Conservation (phyloP, 2,329 filamentous ascomycete species). For the Paecilomyces dactylethromorphus region DNA sequence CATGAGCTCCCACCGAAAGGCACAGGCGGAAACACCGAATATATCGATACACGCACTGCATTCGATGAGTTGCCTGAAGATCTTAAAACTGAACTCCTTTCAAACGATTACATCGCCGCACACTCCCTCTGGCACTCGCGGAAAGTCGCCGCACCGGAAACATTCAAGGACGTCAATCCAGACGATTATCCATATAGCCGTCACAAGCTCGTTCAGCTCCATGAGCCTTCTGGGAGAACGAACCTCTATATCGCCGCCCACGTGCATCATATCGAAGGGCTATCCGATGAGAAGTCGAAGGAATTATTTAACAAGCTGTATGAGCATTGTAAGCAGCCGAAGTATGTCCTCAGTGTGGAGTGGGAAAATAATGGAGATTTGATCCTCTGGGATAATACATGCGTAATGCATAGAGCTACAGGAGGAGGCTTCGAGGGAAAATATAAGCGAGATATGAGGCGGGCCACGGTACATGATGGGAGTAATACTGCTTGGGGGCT, state of each 20-base stretch:
- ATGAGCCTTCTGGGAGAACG: conserved; percentile 45
- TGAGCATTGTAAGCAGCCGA: conserved; percentile 41
- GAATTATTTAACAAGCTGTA: conserved; percentile 30
- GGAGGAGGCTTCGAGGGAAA: conserved; percentile 44
- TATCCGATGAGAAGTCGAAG: conserved; percentile 26
- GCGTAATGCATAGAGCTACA: conserved; percentile 49
- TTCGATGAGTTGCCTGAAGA: conserved; percentile 40
- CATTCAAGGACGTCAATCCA: conserved; percentile 42
- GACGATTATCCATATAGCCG: conserved; percentile 28
- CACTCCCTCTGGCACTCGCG: conserved; percentile 48
- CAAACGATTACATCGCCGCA: conserved; percentile 39
- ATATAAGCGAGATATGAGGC: conserved; percentile 47
- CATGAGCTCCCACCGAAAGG: conserved; percentile 43
- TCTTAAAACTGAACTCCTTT: conserved; percentile 27
- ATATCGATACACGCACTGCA: conserved; percentile 48
- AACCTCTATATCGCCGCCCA: conserved; percentile 51
- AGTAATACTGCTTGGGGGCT: conserved; percentile 38
- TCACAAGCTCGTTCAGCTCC: conserved; percentile 46
- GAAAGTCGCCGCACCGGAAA: conserved; percentile 45
- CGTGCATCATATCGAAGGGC: conserved; percentile 45
- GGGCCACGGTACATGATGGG: conserved; percentile 50
- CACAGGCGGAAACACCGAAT: conserved; percentile 47
- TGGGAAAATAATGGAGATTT: conserved; percentile 48
- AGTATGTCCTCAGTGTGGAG: conserved; percentile 40
- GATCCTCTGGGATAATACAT: conserved; percentile 55